Conservation (phyloP, 2,329 filamentous ascomycete genomes). For the Cytospora piceicola region DNA sequence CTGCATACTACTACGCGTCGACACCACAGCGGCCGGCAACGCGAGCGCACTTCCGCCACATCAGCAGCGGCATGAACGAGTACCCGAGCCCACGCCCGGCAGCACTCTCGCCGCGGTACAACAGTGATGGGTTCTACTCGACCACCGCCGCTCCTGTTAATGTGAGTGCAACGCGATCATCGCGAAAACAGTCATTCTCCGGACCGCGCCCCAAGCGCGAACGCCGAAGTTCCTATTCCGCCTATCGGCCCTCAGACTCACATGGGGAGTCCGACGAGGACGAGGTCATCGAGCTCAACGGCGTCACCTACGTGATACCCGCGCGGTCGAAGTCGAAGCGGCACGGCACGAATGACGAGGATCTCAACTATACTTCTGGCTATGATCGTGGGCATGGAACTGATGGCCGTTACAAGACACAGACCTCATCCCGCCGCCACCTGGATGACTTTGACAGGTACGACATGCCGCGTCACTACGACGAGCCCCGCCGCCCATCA, state of each 20-base stretch:
- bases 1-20: slow-evolving; percentile 46
- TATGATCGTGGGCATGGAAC: slow-evolving; percentile 59
- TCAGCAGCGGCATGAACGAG: slow-evolving; percentile 47
- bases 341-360: slow-evolving; percentile 37
- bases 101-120: slow-evolving; percentile 63
- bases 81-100: slow-evolving; percentile 50
- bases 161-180: slow-evolving; percentile 61
- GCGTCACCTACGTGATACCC: slow-evolving; percentile 57
- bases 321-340: slow-evolving; percentile 54
- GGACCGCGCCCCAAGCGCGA: slow-evolving; percentile 53
- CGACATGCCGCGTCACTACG: slow-evolving; percentile 50
- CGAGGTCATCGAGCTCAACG: slow-evolving; percentile 60
- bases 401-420: slow-evolving; percentile 62
- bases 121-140: slow-evolving; percentile 62
- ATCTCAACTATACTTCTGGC: slow-evolving; percentile 44
- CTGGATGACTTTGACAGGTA: slow-evolving; percentile 44
- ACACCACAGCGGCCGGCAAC: slow-evolving; percentile 59
- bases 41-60: slow-evolving; percentile 53
- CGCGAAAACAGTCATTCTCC: slow-evolving; percentile 54
- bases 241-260: slow-evolving; percentile 61
- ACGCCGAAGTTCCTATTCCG: slow-evolving; percentile 61
- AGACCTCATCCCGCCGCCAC: slow-evolving; percentile 42
- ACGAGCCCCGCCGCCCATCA: slow-evolving; percentile 45
- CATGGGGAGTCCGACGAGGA: slow-evolving; percentile 69
- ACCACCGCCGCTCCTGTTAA: slow-evolving; percentile 57